Percentiles rank a stretch among this genome's conserved stretches.
Conservation (phyloP, 176 grass and related monocot species). For the Paspalum vaginatum region DNA sequence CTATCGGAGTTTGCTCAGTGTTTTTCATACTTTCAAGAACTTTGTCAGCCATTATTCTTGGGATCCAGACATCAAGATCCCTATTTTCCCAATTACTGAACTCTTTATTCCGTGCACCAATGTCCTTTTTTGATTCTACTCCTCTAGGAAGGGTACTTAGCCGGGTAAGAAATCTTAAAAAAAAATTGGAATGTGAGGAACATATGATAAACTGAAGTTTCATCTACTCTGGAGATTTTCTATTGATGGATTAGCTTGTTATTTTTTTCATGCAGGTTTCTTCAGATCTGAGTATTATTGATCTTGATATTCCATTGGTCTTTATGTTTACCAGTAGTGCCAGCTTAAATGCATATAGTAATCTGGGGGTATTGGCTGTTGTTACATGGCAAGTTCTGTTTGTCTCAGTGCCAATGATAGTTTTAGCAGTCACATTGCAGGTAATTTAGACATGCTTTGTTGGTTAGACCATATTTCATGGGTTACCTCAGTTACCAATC, state of each 20-base stretch:
- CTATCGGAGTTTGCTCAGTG: constrained; percentile 64
- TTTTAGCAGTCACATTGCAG: constrained; percentile 71
- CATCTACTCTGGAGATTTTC: neutral
- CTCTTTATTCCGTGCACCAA: constrained; percentile 82
- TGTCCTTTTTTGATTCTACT: constrained; percentile 93
- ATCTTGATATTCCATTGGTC: constrained; percentile 84
- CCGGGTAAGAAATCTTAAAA: constrained; percentile 61
- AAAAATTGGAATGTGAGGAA: neutral
- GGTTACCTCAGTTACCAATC: constrained; percentile 14
- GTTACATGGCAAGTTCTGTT: constrained; percentile 95
- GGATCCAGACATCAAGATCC: constrained; percentile 81
- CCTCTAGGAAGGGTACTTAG: constrained; percentile 92
- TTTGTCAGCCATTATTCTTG: constrained; percentile 53
- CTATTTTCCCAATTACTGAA: constrained; percentile 80
- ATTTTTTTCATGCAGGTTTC: constrained; percentile 65
- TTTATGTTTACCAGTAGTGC: constrained; percentile 54
- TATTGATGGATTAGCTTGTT: neutral
- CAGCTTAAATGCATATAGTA: constrained; percentile 70
- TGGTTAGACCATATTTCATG: neutral
- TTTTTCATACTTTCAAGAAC: constrained; percentile 63
- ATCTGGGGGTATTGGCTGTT: constrained; percentile 78
- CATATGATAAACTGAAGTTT: neutral
- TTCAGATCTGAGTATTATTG: constrained; percentile 79
- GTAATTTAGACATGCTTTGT: constrained; percentile 36
- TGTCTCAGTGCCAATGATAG: constrained; percentile 63